Evolutionary conservation across 805 yeast species (phyloP), one percentile per base, ranked within the genome.

Genomic region (Ogataea neopini): DNA sequence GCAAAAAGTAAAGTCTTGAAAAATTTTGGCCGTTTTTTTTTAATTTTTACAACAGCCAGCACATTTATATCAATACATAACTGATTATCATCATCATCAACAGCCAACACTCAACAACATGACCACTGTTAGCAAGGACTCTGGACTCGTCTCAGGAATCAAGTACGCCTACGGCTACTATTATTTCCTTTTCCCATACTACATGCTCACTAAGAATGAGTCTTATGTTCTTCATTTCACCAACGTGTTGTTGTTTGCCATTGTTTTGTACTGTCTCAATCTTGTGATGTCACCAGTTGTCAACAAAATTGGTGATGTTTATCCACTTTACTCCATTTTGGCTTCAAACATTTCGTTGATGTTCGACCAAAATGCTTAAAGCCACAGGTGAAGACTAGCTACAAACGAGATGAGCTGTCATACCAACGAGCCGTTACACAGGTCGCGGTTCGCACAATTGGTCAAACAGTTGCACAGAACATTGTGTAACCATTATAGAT

Each of bases 131-230:
- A 11, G 17, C 37, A 30, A 22, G 14, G 43, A 44, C 2, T 14
- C 44, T 34, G 35, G 47, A 26, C 23, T 51, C 19, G 45, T 52
- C 6, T 47, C 48, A 11, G 56, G 50, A 10, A 33, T 54, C 37
- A 50, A 52, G 42, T 52, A 44, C 42, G 44, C 48, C 4, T 61
- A 60, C 47, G 55, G 52, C 18, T 56, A 47, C 52, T 74, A 75
- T 62, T 75, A 70, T 61, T 68, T 68, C 62, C 69, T 69, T 52
- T 69, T 76, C 49, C 81, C 81, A 11, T 70, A 69, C 52, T 70
- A 63, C 61, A 76, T 76, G 80, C 67, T 76, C 66, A 76, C 81
- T 19, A 64, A 60, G 39, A 62, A 67, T 26, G 81, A 76, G 62
- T 59, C 71, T 18, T 49, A 66, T 17, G 45, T 62, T 26, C 51